A percentile compares a stretch with the other conserved stretches of the same genome.
phyloP scores from a whole-genome alignment of 225 moss, liverwort and hornwort species.

The Straminergon stramineum region DNA sequence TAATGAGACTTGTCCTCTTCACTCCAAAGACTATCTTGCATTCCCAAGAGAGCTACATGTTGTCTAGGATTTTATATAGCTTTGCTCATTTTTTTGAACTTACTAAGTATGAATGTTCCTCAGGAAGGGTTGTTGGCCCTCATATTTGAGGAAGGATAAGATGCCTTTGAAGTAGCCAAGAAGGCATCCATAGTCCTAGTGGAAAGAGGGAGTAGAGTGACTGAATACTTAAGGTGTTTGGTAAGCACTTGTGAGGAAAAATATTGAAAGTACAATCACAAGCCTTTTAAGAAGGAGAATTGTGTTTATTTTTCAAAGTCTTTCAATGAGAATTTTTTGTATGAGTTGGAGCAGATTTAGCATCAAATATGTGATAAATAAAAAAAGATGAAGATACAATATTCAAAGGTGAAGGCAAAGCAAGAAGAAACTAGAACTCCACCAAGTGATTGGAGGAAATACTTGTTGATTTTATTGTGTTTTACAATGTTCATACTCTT shows the following conservation, averaged over 20 bases:
- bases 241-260: neutral
- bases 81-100: too few species aligned
- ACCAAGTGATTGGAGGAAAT: too few species aligned
- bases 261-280: neutral
- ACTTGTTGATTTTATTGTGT: too few species aligned
- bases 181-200: neutral
- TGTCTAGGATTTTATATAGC: too few species aligned
- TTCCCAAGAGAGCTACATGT: too few species aligned
- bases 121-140: neutral
- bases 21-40: too few species aligned
- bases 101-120: neutral
- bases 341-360: fast-evolving
- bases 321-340: fast-evolving
- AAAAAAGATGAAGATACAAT: neutral
- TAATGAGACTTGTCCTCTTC: fast-evolving
- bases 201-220: neutral
- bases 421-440: fast-evolving
- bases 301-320: neutral
- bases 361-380: neutral
- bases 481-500: too few species aligned
- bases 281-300: neutral
- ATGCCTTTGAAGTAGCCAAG: neutral
- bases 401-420: neutral
- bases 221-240: neutral
- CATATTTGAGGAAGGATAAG: fast-evolving